phyloP scores from a whole-genome alignment of 352 stramenopile genomes.

The Globisporangium nagaii region DNA sequence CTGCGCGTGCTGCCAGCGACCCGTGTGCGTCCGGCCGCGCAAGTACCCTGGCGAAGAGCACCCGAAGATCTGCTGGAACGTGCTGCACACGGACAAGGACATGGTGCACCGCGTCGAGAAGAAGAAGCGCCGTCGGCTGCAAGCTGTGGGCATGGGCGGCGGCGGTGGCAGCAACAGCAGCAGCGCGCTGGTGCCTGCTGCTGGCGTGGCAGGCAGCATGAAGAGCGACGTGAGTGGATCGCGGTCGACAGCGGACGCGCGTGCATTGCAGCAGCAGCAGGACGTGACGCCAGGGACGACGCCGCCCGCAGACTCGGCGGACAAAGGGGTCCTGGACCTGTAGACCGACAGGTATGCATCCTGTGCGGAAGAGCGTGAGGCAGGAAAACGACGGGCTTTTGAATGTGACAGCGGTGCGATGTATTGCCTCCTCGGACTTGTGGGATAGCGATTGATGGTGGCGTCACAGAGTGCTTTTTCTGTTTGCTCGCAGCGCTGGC shows the following conservation, averaged over 20 bases:
- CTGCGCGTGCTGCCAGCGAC: slow-evolving; percentile 59
- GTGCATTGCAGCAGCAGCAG: neutral
- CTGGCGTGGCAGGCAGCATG: neutral
- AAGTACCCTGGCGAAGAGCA: slow-evolving; percentile 63
- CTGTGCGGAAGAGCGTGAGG: too few relatives aligned
- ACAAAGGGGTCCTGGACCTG: neutral
- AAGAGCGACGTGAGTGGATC: neutral
- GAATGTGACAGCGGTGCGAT: too few relatives aligned
- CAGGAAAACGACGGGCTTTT: too few relatives aligned
- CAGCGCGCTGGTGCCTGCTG: neutral
- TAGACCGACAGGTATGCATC: too few relatives aligned
- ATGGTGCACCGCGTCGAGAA: slow-evolving; percentile 73
- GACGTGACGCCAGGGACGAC: neutral
- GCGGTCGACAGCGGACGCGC: neutral
- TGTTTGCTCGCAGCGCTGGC: too few relatives aligned
- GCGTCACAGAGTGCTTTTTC: too few relatives aligned
- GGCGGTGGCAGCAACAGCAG: too few relatives aligned
- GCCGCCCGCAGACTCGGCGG: neutral
- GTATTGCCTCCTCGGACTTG: too few relatives aligned
- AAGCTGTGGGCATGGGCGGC: slow-evolving; percentile 9
- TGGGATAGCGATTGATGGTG: too few relatives aligned
- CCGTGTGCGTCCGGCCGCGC: slow-evolving; percentile 65
- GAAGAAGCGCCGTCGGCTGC: slow-evolving; percentile 53
- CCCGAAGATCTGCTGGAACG: slow-evolving; percentile 78
- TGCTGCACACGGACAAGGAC: slow-evolving; percentile 71